A percentile compares a stretch with the other conserved stretches of the same genome.
Conservation (phyloP, 768 basidiomycete genomes). For the Trametes gibbosa region DNA sequence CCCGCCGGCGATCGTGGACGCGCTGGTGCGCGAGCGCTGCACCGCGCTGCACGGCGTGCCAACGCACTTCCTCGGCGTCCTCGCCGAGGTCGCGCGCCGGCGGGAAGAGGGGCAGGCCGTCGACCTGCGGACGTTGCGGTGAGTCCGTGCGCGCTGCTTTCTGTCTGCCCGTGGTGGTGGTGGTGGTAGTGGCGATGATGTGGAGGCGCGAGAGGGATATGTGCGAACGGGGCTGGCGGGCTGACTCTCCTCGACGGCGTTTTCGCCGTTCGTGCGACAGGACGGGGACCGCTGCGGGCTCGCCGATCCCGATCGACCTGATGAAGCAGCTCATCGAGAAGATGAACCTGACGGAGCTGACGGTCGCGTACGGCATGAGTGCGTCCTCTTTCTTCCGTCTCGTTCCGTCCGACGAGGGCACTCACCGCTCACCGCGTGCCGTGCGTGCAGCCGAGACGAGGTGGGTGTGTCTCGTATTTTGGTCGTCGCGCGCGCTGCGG, state of each 20-base stretch:
- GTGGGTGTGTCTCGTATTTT: conserved; percentile 26
- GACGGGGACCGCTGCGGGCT: conserved; percentile 82
- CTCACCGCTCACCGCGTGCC: not conserved
- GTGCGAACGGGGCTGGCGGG: too few species aligned
- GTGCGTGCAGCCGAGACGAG: conserved; percentile 63
- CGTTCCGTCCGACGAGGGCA: too few species aligned
- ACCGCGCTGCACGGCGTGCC: conserved; percentile 84
- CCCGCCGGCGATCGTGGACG: conserved; percentile 65
- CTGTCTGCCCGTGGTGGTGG: not conserved
- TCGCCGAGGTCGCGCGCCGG: conserved; percentile 62
- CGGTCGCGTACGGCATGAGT: conserved; percentile 89
- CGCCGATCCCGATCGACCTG: conserved; percentile 73
- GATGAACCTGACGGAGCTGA: conserved; percentile 67
- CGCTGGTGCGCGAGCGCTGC: conserved; percentile 65
- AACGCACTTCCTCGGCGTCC: conserved; percentile 77
- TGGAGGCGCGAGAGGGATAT: too few species aligned
- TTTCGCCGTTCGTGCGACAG: conserved; percentile 43
- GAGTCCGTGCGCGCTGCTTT: conserved; percentile 2
- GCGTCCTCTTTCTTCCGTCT: conserved; percentile 34
- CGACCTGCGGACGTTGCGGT: conserved; percentile 58
- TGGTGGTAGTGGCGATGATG: too few species aligned
- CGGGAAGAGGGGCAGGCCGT: conserved; percentile 42
- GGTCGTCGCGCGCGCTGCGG: too few species aligned
- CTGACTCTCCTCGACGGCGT: not conserved
- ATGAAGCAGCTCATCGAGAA: conserved; percentile 71